phyloP scores from a whole-genome alignment of 805 yeast species.

The Candida sithepensis region DNA sequence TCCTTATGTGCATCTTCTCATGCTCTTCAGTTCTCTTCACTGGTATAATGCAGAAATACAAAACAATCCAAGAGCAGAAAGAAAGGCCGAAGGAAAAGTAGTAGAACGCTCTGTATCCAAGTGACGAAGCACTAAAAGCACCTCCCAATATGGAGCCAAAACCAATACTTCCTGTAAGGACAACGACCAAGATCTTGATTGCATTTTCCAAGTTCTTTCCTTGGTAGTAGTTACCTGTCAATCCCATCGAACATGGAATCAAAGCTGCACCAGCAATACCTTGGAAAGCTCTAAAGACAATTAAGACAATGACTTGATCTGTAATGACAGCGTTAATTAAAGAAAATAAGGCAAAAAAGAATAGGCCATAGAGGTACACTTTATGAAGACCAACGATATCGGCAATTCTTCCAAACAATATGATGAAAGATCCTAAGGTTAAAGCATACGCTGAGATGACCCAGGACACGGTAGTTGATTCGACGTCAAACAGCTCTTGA shows the following conservation, averaged over 20 bases:
- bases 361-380: slow-evolving; percentile 25
- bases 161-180: slow-evolving; percentile 28
- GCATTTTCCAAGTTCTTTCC: slow-evolving; percentile 15
- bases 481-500: slow-evolving; percentile 36
- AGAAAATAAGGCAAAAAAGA: slow-evolving; percentile 19
- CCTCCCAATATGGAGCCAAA: slow-evolving; percentile 43
- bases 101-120: slow-evolving; percentile 39
- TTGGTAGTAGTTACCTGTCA: slow-evolving; percentile 22
- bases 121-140: slow-evolving; percentile 34
- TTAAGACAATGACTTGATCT: slow-evolving; percentile 32
- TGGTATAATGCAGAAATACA: slow-evolving; percentile 26
- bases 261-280: slow-evolving; percentile 41
- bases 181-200: slow-evolving; percentile 14
- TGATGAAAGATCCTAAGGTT: slow-evolving; percentile 42
- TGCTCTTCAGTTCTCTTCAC: slow-evolving; percentile 27
- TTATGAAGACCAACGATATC: slow-evolving; percentile 39
- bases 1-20: slow-evolving; percentile 13
- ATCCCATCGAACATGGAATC: slow-evolving; percentile 30
- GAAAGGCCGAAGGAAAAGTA: slow-evolving; percentile 35
- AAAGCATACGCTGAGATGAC: slow-evolving; percentile 41
- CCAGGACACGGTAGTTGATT: slow-evolving; percentile 37
- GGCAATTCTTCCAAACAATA: slow-evolving; percentile 38
- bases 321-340: slow-evolving; percentile 35
- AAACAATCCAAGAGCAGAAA: slow-evolving; percentile 15
- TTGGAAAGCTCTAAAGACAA: slow-evolving; percentile 42